Base-by-base conservation (phyloP, 208 protist species). In the Vickermania ingenoplastis region DNA sequence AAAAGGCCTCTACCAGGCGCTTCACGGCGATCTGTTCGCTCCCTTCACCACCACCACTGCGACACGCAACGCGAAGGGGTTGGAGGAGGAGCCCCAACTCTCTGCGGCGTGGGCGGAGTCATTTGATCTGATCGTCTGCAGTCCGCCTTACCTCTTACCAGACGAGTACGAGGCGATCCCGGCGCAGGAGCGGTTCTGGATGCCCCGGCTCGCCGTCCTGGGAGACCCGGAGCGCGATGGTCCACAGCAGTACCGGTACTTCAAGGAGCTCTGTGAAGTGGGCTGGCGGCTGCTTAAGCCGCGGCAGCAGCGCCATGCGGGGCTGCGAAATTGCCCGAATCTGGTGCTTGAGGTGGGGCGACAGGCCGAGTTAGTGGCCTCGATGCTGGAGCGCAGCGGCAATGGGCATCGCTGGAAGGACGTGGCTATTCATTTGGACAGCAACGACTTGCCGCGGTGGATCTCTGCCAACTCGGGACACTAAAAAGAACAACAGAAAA, bases 101-200 rank as follows among this genome's bases (percentile, higher is more conserved):
- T 14, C n/a, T n/a, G 3, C 29, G n/a, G 29, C 30, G n/a, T 3
- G 26, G 14, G 30, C 41, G 1, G 73, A 65, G 45, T 78, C 68
- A 3, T 91, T 91, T 67, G 89, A 95, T 53, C 57, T 87, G 36
- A 67, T 95, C 25, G 83, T 95, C 0, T 79, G 74, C n/a, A 95
- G 91, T 69, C 89, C 89, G 24, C 89, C 89, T 2, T 95, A 95
- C 61, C 70, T 92, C 2, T 57, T 91, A 48, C 84, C 85, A 1
- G 61, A 88, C 11, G 76, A 95, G 67, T 95, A 95, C 73, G 54
- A 71, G 0, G 56, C 73, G 0, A 65, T 95, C 7, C 79, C 85
- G 3, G 61, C 52, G n/a, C 68, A 69, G 22, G 79, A 89, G 7
- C 76, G 69, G 21, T 61, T 81, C 53, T 95, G 83, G 81, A 85